Conservation (phyloP, 139 green algal species). For the Coccomyxa sp. region DNA sequence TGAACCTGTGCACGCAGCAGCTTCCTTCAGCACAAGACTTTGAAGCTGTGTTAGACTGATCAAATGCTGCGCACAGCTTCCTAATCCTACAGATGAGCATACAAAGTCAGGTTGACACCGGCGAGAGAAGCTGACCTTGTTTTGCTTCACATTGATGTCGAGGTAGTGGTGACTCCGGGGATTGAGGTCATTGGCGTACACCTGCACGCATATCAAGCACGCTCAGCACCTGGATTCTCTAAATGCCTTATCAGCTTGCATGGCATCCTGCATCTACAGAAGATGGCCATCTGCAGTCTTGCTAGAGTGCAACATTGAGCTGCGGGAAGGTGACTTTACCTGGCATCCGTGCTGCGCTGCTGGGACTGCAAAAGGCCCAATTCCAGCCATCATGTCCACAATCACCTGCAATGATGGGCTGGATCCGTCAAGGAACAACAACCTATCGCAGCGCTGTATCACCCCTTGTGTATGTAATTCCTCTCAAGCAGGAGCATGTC, state of each 20-base stretch:
- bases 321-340: constrained; percentile 28
- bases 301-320: not conserved
- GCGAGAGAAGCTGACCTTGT: constrained; percentile 42
- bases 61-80: not conserved
- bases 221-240: not conserved
- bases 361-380: constrained; percentile 95
- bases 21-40: not conserved
- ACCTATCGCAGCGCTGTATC: too few relatives aligned
- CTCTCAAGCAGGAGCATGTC: too few relatives aligned
- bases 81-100: too few relatives aligned
- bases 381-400: constrained; percentile 86
- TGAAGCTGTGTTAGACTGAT: not conserved
- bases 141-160: constrained; percentile 70
- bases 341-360: constrained; percentile 73
- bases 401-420: too few relatives aligned
- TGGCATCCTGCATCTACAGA: not conserved
- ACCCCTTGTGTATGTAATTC: too few relatives aligned
- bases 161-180: constrained; percentile 75
- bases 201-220: constrained; percentile 29
- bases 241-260: too few relatives aligned
- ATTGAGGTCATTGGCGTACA: constrained; percentile 98
- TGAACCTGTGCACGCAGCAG: too few relatives aligned
- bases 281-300: too few relatives aligned
- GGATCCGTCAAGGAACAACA: too few relatives aligned
- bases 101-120: too few relatives aligned